Conservation (phyloP, 768 basidiomycete species). For the Mycena albidolilacea region DNA sequence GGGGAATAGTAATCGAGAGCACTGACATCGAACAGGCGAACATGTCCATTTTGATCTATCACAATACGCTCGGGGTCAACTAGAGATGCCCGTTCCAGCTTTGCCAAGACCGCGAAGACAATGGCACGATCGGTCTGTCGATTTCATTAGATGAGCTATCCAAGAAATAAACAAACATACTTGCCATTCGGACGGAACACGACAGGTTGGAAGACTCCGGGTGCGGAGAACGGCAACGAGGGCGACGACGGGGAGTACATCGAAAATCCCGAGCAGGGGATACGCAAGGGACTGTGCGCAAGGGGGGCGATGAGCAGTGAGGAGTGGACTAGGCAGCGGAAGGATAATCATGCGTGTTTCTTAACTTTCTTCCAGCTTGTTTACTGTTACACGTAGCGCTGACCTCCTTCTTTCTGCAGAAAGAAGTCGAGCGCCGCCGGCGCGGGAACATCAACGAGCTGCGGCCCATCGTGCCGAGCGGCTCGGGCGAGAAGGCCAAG, state of each 20-base stretch:
- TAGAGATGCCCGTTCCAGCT: too few species aligned
- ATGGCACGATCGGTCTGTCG: too few species aligned
- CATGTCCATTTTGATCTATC: too few species aligned
- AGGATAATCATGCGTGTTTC: slow-evolving; percentile 82
- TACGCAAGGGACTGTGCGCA: slow-evolving; percentile 43
- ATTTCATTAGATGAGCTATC: too few species aligned
- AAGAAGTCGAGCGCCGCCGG: slow-evolving; percentile 97
- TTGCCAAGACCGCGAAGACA: too few species aligned
- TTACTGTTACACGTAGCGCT: neutral
- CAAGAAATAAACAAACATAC: too few species aligned
- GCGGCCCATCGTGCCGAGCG: slow-evolving; percentile 89
- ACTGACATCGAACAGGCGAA: too few species aligned
- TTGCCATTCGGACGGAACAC: too few species aligned
- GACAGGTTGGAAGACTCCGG: slow-evolving; percentile 1
- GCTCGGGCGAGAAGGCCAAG: slow-evolving; percentile 90
- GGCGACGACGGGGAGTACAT: slow-evolving; percentile 47
- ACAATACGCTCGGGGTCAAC: too few species aligned
- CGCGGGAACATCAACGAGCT: slow-evolving; percentile 96
- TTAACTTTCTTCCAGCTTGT: neutral
- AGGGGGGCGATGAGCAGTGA: slow-evolving; percentile 76
- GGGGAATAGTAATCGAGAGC: too few species aligned
- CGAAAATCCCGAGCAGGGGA: slow-evolving; percentile 39
- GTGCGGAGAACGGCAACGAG: slow-evolving; percentile 46
- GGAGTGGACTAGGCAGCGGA: slow-evolving; percentile 85
- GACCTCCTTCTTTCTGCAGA: slow-evolving; percentile 63